These are phyloP conservation scores for Aquilaria agallochum DNA, from an alignment of 441 rosid genomes.

Conservation along the genomic window DNA sequence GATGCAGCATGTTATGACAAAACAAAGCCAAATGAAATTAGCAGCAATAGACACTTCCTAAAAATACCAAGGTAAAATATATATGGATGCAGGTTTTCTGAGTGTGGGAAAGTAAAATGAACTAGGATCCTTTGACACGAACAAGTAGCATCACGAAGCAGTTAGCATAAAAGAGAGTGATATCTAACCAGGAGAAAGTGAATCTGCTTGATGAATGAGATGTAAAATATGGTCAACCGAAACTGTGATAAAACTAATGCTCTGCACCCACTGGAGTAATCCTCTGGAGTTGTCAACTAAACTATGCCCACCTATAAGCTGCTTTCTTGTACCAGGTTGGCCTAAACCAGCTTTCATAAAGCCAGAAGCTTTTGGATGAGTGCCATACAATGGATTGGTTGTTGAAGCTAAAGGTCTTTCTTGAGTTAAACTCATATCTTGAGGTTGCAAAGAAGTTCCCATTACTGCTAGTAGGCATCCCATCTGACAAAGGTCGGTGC, in stretches of 20 bases:
- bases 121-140: no score
- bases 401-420: constrained; percentile 91
- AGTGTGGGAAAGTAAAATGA: no score
- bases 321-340: constrained; percentile 80
- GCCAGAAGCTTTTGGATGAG: constrained; percentile 79
- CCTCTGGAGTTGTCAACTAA: constrained; percentile 77
- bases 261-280: constrained; percentile 95
- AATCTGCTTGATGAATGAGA: constrained; percentile 76
- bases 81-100: no score
- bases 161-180: constrained; percentile 10
- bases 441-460: constrained; percentile 86
- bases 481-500: constrained; percentile 80
- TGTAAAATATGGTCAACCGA: constrained; percentile 83
- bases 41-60: background rate
- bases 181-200: constrained; percentile 65
- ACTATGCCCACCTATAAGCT: constrained; percentile 67
- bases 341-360: constrained; percentile 91
- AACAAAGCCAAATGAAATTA: no score
- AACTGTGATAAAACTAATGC: constrained; percentile 85
- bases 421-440: constrained; percentile 89
- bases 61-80: constrained; percentile 8
- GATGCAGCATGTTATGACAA: no score
- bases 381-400: constrained; percentile 77
- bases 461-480: constrained; percentile 60
- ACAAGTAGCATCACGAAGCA: no score